A percentile compares a stretch with the other conserved stretches of the same genome.
Evolutionary conservation across 768 basidiomycete species (phyloP).

Genomic region (Leccinum obscurum): DNA sequence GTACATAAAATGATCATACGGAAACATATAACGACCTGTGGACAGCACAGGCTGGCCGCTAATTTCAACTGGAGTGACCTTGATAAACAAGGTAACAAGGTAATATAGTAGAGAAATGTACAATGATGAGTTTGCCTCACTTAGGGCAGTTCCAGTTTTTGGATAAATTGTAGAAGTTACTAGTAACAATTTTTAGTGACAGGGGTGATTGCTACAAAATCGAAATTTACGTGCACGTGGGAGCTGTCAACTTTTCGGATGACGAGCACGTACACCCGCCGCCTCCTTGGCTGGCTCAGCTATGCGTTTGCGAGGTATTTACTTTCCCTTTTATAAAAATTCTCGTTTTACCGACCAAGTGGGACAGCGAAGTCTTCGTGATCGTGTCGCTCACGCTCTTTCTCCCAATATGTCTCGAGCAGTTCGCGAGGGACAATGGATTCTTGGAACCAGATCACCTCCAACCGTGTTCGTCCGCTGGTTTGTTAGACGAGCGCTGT

Average conservation of each 20-base stretch:
- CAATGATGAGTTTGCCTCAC: too few relatives aligned
- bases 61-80: too few relatives aligned
- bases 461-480: conserved; percentile 47
- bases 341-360: not conserved
- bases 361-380: conserved; percentile 71
- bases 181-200: too few relatives aligned
- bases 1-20: conserved; percentile 16
- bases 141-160: too few relatives aligned
- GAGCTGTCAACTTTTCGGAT: not conserved
- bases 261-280: conserved; percentile 19
- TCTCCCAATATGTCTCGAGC: conserved; percentile 80
- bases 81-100: too few relatives aligned
- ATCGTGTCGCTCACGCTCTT: conserved; percentile 81
- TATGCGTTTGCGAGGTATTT: conserved; percentile 46
- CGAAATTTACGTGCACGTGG: not conserved
- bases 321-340: too few relatives aligned
- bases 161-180: too few relatives aligned
- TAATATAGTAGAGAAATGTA: too few relatives aligned
- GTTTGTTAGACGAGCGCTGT: conserved; percentile 52
- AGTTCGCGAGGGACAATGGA: conserved; percentile 89
- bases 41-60: too few relatives aligned
- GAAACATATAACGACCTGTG: too few relatives aligned
- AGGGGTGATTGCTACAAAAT: not conserved
- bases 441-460: conserved; percentile 69
- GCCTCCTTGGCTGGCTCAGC: conserved; percentile 74